Conservation (phyloP, 306 rosid species). For the Astragalus membranaceus region DNA sequence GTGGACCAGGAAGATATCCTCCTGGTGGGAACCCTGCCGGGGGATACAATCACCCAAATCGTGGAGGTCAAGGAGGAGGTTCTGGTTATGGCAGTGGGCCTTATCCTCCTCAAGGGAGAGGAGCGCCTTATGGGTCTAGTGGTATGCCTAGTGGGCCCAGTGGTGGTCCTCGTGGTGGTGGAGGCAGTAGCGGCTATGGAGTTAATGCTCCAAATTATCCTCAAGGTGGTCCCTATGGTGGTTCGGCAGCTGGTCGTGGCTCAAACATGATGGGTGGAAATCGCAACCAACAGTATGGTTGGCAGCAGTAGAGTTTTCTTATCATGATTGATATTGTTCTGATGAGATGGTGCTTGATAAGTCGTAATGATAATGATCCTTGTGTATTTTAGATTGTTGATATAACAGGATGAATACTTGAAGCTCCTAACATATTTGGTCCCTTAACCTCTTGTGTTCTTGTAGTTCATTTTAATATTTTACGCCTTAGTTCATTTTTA, state of each 20-base stretch:
- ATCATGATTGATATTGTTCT: not conserved
- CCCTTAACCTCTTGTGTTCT: not conserved
- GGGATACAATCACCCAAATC: constrained; percentile 38
- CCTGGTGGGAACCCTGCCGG: constrained; percentile 48
- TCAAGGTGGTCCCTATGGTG: constrained; percentile 51
- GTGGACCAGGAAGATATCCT: constrained; percentile 52
- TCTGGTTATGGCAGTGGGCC: constrained; percentile 41
- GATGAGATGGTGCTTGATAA: not conserved
- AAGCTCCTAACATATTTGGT: not conserved
- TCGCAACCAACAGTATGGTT: constrained; percentile 55
- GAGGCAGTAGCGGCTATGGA: constrained; percentile 43
- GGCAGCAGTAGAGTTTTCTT: constrained; percentile 32
- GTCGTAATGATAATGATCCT: not conserved
- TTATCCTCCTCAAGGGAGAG: constrained; percentile 66
- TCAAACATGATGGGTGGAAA: constrained; percentile 40
- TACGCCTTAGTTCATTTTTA: not conserved
- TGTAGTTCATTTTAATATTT: not conserved
- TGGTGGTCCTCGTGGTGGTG: constrained; percentile 53
- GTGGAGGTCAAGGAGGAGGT: constrained; percentile 45
- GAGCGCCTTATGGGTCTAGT: constrained; percentile 51
- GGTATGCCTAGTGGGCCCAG: constrained; percentile 34
- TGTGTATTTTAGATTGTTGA: not conserved
- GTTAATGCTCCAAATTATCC: constrained; percentile 55
- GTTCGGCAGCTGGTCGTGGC: constrained; percentile 41
- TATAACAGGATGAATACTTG: not conserved